A percentile compares a stretch with the other conserved stretches of the same genome.
These are phyloP conservation scores for Fomitopsis serialis DNA, from an alignment of 768 basidiomycete genomes.

Conservation along the genomic window DNA sequence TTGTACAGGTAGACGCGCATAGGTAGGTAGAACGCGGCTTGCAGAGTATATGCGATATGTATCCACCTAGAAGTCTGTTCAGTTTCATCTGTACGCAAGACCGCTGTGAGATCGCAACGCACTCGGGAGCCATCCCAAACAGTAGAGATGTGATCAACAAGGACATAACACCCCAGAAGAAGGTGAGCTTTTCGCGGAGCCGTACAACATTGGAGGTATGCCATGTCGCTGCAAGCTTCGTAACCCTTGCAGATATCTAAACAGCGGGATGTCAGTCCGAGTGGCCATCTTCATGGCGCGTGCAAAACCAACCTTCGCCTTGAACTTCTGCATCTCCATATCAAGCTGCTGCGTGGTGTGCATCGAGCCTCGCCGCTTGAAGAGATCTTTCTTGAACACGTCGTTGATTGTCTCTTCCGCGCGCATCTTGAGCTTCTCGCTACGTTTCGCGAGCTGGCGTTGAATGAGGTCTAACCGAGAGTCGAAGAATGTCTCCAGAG, in stretches of 20 bases:
- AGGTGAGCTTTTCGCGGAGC: constrained; percentile 80
- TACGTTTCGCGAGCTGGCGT: constrained; percentile 81
- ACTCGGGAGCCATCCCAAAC: constrained; percentile 87
- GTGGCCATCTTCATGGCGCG: constrained; percentile 6
- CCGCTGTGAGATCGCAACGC: constrained; percentile 27
- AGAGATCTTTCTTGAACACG: constrained; percentile 50
- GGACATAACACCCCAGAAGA: constrained; percentile 92
- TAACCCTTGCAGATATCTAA: constrained; percentile 80
- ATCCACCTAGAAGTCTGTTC: constrained; percentile 52
- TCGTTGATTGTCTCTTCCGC: constrained; percentile 64
- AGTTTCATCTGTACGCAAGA: neutral
- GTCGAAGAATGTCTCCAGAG: constrained; percentile 93
- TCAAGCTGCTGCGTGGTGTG: constrained; percentile 74
- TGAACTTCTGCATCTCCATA: constrained; percentile 81
- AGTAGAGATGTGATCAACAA: constrained; percentile 79
- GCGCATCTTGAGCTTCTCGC: constrained; percentile 73
- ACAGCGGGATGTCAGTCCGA: neutral
- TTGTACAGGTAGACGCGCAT: constrained; percentile 84
- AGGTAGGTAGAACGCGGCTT: constrained; percentile 75
- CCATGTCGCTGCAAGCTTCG: constrained; percentile 78
- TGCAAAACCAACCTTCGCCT: constrained; percentile 58
- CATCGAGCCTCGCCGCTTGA: constrained; percentile 56
- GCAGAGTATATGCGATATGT: constrained; percentile 80
- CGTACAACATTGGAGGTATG: constrained; percentile 86
- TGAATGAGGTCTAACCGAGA: constrained; percentile 81